phyloP scores from a whole-genome alignment of 2,329 filamentous ascomycete genomes.

The Diaporthe batatas region DNA sequence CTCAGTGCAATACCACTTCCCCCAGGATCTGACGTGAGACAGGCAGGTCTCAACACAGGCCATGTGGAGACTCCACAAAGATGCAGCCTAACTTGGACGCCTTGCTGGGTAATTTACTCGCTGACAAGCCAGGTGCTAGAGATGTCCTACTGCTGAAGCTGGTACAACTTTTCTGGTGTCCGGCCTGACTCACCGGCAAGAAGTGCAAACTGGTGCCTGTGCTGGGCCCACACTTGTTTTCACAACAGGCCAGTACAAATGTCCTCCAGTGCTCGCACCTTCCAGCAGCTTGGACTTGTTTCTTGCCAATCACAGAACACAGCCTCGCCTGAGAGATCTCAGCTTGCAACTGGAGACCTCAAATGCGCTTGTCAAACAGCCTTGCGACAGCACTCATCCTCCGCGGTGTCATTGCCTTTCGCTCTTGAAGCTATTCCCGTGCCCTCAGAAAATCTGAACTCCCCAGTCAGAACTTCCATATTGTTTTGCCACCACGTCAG shows the following conservation, averaged over 20 bases:
- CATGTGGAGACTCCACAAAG: not conserved
- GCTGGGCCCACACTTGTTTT: not conserved
- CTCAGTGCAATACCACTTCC: not conserved
- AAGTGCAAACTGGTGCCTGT: not conserved
- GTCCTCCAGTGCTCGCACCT: not conserved
- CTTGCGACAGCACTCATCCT: slow-evolving; percentile 11
- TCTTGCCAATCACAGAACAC: not conserved
- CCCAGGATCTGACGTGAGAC: not conserved
- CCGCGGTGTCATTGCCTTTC: slow-evolving; percentile 10
- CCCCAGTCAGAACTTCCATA: not conserved
- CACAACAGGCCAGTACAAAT: not conserved
- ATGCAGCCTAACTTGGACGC: not conserved
- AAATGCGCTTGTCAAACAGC: slow-evolving; percentile 13
- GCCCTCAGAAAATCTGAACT: not conserved
- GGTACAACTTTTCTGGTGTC: not conserved
- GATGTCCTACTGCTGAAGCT: not conserved
- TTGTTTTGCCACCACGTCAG: not conserved
- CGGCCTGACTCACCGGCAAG: not conserved
- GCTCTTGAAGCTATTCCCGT: not conserved
- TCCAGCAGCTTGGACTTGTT: not conserved
- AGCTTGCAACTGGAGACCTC: not conserved
- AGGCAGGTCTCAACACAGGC: not conserved
- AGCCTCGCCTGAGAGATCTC: not conserved
- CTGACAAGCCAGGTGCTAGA: not conserved
- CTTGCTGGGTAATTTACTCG: not conserved